Evolutionary conservation across 257 asterid genomes (phyloP).

Genomic region (Craterostigma plantagineum): DNA sequence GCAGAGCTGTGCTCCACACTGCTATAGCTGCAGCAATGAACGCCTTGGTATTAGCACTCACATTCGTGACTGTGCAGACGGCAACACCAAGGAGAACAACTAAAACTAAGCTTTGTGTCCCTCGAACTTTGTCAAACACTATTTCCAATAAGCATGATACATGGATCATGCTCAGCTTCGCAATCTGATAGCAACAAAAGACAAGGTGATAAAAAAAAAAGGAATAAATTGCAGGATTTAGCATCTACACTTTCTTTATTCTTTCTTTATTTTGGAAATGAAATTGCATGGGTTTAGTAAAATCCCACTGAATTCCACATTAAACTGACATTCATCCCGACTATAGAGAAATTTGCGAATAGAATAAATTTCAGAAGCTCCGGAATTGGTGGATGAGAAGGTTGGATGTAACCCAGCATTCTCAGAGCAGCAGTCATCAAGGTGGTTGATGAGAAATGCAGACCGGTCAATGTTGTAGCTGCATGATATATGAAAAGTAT

Average conservation of each 20-base stretch:
- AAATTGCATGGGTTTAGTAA: slow-evolving; percentile 45
- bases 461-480: slow-evolving; percentile 82
- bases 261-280: slow-evolving; percentile 2
- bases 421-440: slow-evolving; percentile 66
- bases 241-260: neutral
- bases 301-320: slow-evolving; percentile 99
- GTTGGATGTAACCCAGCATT: slow-evolving; percentile 88
- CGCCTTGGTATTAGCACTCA: slow-evolving; percentile 78
- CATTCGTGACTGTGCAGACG: slow-evolving; percentile 91
- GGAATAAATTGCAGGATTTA: neutral
- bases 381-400: slow-evolving; percentile 61
- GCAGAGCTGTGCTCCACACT: slow-evolving; percentile 85
- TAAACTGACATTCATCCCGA: slow-evolving; percentile 91
- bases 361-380: slow-evolving; percentile 69
- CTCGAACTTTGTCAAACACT: slow-evolving; percentile 61
- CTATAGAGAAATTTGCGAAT: slow-evolving; percentile 86
- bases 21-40: slow-evolving; percentile 83
- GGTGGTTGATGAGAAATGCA: slow-evolving; percentile 77
- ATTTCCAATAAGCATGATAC: slow-evolving; percentile 87
- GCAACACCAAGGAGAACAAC: slow-evolving; percentile 89
- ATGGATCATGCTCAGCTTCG: slow-evolving; percentile 90
- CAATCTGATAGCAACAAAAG: slow-evolving; percentile 42
- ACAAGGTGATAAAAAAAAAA: neutral
- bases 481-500: slow-evolving; percentile 21
- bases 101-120: slow-evolving; percentile 71